phyloP scores from a whole-genome alignment of 345 rosid genomes.

The Eucalyptus sp. region DNA sequence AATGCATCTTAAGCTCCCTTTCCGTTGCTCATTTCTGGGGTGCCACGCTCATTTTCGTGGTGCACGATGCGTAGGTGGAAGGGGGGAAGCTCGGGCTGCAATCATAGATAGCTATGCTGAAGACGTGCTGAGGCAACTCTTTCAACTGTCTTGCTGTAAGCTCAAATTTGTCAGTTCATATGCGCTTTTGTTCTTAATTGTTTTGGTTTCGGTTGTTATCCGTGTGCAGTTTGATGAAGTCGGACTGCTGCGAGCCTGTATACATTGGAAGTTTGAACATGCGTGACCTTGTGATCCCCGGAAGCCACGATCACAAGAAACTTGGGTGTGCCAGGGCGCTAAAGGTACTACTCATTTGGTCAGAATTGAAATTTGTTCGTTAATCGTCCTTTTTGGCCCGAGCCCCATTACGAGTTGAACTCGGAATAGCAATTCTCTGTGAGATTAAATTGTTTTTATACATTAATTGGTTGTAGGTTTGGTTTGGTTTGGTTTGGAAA shows the following conservation, averaged over 20 bases:
- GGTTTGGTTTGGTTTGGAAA: too few species aligned
- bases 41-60: accelerated
- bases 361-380: too few species aligned
- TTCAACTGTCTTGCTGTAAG: accelerated
- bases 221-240: not conserved
- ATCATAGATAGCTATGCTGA: not conserved
- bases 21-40: not conserved
- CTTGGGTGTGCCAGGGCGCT: accelerated
- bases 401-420: too few species aligned
- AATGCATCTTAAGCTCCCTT: not conserved
- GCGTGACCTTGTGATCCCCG: accelerated
- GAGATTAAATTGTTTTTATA: too few species aligned
- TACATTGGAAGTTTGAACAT: not conserved
- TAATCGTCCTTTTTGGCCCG: too few species aligned
- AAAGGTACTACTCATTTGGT: too few species aligned
- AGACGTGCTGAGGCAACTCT: not conserved
- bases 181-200: not conserved
- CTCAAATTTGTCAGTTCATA: not conserved
- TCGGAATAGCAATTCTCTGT: too few species aligned
- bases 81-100: not conserved
- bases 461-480: too few species aligned
- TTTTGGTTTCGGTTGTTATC: too few species aligned
- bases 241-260: accelerated
- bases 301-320: not conserved
- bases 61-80: not conserved